phyloP scores from a whole-genome alignment of 2,329 filamentous ascomycete genomes.

The Paracorniculantispora psalliotae region DNA sequence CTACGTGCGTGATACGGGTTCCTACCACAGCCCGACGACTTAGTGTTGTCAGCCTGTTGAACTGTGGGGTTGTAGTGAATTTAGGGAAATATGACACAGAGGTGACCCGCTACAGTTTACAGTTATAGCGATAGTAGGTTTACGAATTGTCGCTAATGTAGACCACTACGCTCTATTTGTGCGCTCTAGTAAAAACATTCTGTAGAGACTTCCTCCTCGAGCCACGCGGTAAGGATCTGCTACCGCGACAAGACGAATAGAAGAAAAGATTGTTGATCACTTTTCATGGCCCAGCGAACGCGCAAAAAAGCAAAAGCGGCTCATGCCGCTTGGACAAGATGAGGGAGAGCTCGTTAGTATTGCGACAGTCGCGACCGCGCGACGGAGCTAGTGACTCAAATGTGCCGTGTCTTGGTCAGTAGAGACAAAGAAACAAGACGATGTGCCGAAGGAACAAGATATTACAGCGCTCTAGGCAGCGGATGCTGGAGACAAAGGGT shows the following conservation, averaged over 20 bases:
- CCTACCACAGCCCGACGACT: not conserved
- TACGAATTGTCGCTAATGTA: not conserved
- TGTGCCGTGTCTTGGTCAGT: not conserved
- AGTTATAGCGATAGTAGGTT: not conserved
- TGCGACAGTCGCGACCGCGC: not conserved
- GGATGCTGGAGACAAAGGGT: not conserved
- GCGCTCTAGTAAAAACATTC: not conserved
- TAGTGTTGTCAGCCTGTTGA: not conserved
- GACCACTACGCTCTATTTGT: not conserved
- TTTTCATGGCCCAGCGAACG: not conserved
- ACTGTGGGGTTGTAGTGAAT: not conserved
- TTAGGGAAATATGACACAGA: not conserved
- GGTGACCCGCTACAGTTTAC: not conserved
- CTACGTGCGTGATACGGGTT: not conserved
- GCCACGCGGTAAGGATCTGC: not conserved
- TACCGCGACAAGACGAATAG: not conserved
- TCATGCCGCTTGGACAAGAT: not conserved
- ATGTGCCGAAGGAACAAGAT: not conserved
- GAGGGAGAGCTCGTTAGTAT: not conserved
- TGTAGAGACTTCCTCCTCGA: not conserved
- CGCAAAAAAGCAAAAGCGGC: not conserved
- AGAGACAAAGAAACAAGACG: not conserved
- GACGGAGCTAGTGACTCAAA: not conserved
- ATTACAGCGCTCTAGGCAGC: not conserved
- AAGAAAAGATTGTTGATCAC: not conserved